Conservation (phyloP, 176 grass and related monocot genomes). For the Oryza glumipatula region DNA sequence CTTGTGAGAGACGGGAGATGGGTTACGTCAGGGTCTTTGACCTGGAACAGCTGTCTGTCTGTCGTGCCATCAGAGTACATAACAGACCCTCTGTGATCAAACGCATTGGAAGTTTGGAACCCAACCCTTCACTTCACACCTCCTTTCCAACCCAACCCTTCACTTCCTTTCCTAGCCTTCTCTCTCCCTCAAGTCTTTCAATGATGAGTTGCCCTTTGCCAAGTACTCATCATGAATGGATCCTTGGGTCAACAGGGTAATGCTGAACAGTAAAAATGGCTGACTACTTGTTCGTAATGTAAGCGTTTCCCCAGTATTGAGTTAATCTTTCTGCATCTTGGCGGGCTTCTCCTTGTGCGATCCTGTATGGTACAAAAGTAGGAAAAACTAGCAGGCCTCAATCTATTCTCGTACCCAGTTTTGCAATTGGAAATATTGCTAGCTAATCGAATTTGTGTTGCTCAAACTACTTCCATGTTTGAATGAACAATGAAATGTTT, state of each 20-base stretch:
- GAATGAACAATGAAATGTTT: neutral
- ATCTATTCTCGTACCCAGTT: neutral
- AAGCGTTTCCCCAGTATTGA: neutral
- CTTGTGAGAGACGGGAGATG: neutral
- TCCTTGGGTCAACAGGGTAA: neutral
- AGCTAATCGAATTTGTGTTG: neutral
- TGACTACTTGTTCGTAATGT: neutral
- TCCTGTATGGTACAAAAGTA: conserved; percentile 22
- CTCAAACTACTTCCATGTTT: neutral
- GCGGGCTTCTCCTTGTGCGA: conserved; percentile 50
- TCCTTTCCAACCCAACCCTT: neutral
- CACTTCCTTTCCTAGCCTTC: neutral
- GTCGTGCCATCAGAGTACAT: neutral
- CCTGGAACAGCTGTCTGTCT: neutral
- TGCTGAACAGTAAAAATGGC: neutral
- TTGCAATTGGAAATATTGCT: neutral
- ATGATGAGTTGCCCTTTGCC: neutral
- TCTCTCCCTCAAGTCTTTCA: neutral
- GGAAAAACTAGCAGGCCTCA: neutral
- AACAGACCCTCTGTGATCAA: neutral
- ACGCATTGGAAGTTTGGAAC: neutral
- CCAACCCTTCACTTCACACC: neutral
- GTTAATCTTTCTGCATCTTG: conserved; percentile 50
- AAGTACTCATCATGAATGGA: neutral
- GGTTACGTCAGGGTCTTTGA: neutral